phyloP scores from a whole-genome alignment of 495 filamentous ascomycete species.

The Podospora comata region DNA sequence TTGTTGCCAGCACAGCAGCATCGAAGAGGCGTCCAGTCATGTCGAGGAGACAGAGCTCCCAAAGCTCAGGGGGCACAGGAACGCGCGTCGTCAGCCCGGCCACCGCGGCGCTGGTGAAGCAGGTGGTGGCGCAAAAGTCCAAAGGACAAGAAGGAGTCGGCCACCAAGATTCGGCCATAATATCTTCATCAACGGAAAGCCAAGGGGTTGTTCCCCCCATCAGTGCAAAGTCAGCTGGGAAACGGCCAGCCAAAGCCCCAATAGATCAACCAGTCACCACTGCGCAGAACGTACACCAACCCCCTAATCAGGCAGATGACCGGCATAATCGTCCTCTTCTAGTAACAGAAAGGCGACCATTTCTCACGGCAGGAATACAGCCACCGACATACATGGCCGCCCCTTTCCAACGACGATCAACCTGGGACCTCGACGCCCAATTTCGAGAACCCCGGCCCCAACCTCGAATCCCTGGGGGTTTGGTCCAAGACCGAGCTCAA shows the following conservation, averaged over 20 bases:
- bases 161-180: background rate
- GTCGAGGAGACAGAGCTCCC: constrained; percentile 41
- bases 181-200: background rate
- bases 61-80: constrained; percentile 30
- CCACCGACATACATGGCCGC: too few species aligned
- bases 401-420: too few species aligned
- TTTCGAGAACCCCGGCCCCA: too few species aligned
- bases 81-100: constrained; percentile 3
- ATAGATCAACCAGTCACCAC: background rate
- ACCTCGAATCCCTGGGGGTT: too few species aligned
- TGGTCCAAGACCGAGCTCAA: too few species aligned
- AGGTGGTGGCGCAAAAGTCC: background rate
- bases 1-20: constrained; percentile 33
- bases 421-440: too few species aligned
- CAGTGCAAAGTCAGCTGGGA: background rate
- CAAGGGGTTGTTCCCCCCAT: background rate
- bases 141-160: background rate
- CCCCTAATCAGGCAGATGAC: background rate
- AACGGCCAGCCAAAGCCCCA: background rate
- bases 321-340: background rate
- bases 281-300: background rate
- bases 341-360: background rate
- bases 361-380: background rate
- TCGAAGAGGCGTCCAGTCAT: constrained; percentile 39
- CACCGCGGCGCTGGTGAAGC: constrained; percentile 10